Percentiles rank a stretch among this genome's conserved stretches.
phyloP scores from a whole-genome alignment of 1,139 yeast genomes.

The Suzukiozyma palmioleophila region DNA sequence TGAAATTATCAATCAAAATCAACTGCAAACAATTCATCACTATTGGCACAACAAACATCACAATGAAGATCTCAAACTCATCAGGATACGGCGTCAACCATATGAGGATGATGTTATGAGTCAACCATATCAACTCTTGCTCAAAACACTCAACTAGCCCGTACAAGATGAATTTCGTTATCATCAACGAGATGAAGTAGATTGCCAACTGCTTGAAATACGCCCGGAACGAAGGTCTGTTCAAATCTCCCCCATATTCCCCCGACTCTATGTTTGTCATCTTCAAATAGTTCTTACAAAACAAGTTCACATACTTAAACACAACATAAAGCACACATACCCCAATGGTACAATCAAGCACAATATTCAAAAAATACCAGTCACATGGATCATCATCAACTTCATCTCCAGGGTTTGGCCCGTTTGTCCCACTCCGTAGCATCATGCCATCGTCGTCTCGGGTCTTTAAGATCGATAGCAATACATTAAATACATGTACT shows the following conservation, averaged over 20 bases:
- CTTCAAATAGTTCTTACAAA: conserved; percentile 27
- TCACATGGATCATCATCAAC: conserved; percentile 60
- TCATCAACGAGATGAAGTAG: conserved; percentile 60
- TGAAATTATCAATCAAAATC: conserved; percentile 80
- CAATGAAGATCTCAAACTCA: conserved; percentile 76
- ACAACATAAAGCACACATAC: conserved; percentile 72
- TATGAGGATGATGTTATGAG: conserved; percentile 48
- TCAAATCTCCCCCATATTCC: conserved; percentile 58
- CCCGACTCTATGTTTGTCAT: conserved; percentile 69
- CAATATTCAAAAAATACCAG: conserved; percentile 86
- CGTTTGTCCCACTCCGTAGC: conserved; percentile 8
- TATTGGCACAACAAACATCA: conserved; percentile 77
- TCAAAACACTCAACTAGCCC: conserved; percentile 39
- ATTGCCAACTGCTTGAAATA: conserved; percentile 71
- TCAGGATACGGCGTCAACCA: conserved; percentile 79
- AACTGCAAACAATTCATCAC: conserved; percentile 85
- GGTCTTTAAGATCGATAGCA: conserved; percentile 57
- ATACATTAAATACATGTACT: conserved; percentile 75
- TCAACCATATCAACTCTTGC: conserved; percentile 38
- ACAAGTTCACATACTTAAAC: conserved; percentile 41
- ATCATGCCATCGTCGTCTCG: conserved; percentile 14
- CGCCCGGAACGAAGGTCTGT: conserved; percentile 60
- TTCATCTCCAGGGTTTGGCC: conserved; percentile 11
- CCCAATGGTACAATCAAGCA: conserved; percentile 93
- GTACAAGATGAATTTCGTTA: conserved; percentile 54